Percentiles rank a stretch among this genome's conserved stretches.
Conservation (phyloP, 2,329 filamentous ascomycete species). For the Fusarium cicatricum region DNA sequence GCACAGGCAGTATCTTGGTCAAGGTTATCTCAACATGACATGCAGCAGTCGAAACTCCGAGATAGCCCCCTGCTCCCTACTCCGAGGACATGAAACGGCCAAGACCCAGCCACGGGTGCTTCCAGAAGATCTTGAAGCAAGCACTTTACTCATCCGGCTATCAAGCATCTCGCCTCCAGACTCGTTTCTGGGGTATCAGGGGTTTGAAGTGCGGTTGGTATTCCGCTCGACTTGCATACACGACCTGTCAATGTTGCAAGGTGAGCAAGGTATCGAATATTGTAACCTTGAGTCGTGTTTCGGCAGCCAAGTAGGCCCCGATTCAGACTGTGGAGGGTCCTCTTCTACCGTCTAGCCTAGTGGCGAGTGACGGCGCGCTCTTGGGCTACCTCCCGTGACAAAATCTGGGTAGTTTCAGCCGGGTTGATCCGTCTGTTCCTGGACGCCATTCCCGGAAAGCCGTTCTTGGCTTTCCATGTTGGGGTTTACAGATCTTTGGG, state of each 20-base stretch:
- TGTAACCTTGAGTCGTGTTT: conserved; percentile 33
- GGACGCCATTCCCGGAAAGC: conserved; percentile 15
- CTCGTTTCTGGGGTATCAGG: conserved; percentile 37
- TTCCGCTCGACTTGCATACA: conserved; percentile 33
- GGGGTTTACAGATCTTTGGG: conserved; percentile 13
- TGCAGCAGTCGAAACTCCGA: conserved; percentile 31
- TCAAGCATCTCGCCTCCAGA: conserved; percentile 20
- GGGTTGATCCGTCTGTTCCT: conserved; percentile 21
- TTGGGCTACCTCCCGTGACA: conserved; percentile 10
- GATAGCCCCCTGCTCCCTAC: conserved; percentile 23
- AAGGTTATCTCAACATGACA: conserved; percentile 15
- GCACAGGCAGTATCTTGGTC: background rate
- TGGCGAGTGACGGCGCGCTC: conserved; percentile 9
- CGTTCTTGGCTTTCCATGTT: conserved; percentile 6
- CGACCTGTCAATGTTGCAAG: conserved; percentile 16
- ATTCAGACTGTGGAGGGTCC: conserved; percentile 1
- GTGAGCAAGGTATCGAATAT: conserved; percentile 14
- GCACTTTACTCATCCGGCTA: conserved; percentile 14
- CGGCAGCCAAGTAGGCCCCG: conserved; percentile 20
- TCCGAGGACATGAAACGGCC: conserved; percentile 39
- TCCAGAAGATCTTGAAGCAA: conserved; percentile 41
- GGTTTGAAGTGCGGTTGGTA: conserved; percentile 16
- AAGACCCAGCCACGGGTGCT: conserved; percentile 30
- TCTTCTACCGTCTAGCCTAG: background rate
- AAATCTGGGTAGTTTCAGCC: conserved; percentile 26